Conservation (phyloP, 306 rosid species). For the Dalbergia cochinchinensis region DNA sequence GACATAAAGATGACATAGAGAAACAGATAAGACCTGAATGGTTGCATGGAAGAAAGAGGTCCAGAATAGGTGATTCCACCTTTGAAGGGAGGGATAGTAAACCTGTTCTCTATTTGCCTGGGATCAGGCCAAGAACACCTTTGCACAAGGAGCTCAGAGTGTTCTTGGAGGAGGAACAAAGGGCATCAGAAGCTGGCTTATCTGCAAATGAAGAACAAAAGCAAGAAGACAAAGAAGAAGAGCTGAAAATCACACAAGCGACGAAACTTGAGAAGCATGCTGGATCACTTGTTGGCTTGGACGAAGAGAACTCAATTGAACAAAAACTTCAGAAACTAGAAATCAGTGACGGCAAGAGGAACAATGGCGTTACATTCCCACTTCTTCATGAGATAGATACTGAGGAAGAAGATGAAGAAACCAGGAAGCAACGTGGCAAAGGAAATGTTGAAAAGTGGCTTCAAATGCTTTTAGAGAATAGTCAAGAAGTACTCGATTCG, state of each 20-base stretch:
- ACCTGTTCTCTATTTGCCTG: constrained; percentile 63
- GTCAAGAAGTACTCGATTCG: constrained; percentile 48
- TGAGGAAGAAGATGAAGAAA: constrained; percentile 93
- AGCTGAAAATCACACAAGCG: constrained; percentile 43
- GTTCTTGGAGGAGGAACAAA: constrained; percentile 92
- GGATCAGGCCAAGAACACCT: constrained; percentile 66
- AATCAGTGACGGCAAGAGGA: constrained; percentile 59
- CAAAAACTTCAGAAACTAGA: constrained; percentile 59
- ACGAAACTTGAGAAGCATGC: constrained; percentile 56
- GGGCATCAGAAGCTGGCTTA: constrained; percentile 62
- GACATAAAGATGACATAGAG: constrained; percentile 79
- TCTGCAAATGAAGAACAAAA: constrained; percentile 58
- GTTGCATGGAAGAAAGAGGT: constrained; percentile 90
- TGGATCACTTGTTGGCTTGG: constrained; percentile 55
- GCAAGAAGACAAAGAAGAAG: constrained; percentile 50
- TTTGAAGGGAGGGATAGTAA: constrained; percentile 61
- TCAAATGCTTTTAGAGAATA: constrained; percentile 76
- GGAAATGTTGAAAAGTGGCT: constrained; percentile 98
- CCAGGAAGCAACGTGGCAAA: constrained; percentile 79
- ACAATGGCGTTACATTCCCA: constrained; percentile 48
- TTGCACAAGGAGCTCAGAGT: constrained; percentile 87
- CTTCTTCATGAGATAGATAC: constrained; percentile 52
- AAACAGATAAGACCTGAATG: constrained; percentile 76
- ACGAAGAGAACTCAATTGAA: constrained; percentile 61
- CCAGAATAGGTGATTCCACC: constrained; percentile 69